A percentile compares a stretch with the other conserved stretches of the same genome.
phyloP scores from a whole-genome alignment of 345 rosid species.

The Aurinia saxatilis region DNA sequence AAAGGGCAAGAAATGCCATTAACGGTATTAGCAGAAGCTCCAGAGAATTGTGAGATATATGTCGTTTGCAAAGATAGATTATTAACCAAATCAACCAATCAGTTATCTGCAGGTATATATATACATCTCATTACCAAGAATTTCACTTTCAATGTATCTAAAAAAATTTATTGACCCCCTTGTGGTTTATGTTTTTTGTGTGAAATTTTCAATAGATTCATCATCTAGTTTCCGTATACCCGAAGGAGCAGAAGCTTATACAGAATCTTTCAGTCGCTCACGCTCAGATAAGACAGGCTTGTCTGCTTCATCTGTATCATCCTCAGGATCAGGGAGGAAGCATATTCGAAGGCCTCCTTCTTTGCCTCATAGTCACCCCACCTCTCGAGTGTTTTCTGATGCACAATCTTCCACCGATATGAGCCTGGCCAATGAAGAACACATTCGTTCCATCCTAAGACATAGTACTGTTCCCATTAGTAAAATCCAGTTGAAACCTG shows the following conservation, averaged over 20 bases:
- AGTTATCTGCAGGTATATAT: constrained; percentile 34
- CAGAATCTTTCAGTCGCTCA: constrained; percentile 23
- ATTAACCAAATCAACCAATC: constrained; percentile 40
- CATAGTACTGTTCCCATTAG: constrained; percentile 11
- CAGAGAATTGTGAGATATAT: constrained; percentile 41
- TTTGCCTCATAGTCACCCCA: constrained; percentile 11
- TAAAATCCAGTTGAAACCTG: constrained; percentile 11
- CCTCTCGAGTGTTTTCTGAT: constrained; percentile 20
- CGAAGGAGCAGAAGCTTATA: constrained; percentile 23
- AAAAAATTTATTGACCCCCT: neutral
- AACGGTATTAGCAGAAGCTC: constrained; percentile 43
- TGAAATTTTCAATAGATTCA: constrained; percentile 10
- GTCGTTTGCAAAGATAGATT: constrained; percentile 43
- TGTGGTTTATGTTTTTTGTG: neutral
- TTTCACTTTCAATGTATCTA: neutral
- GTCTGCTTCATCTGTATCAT: constrained; percentile 20
- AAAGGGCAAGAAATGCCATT: constrained; percentile 50
- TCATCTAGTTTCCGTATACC: constrained; percentile 27
- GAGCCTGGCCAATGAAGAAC: constrained; percentile 17
- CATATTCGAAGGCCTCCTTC: constrained; percentile 12
- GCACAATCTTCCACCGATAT: constrained; percentile 21
- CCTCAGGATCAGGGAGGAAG: constrained; percentile 22
- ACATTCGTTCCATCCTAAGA: constrained; percentile 18
- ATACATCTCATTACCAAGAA: neutral
- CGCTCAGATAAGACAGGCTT: constrained; percentile 19